Evolutionary conservation across 805 yeast species (phyloP).

Genomic region (Lachancea nothofagi): DNA sequence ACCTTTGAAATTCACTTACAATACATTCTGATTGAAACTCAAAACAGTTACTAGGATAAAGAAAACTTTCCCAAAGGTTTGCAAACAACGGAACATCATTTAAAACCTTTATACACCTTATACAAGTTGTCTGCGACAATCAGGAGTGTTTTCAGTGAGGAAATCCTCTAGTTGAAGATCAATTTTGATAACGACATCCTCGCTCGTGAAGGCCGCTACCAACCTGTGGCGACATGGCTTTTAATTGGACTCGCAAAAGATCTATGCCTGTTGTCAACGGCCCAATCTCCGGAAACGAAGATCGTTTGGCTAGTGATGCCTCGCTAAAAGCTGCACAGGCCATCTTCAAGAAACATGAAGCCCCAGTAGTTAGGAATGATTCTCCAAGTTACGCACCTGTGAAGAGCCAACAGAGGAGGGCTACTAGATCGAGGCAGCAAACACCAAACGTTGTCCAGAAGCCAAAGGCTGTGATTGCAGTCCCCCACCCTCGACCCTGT

Average conservation of each 20-base stretch:
- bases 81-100: too few relatives aligned
- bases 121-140: too few relatives aligned
- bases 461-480: neutral
- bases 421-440: too few relatives aligned
- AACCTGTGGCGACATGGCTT: conserved; percentile 5
- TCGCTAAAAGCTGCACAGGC: conserved; percentile 31
- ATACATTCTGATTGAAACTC: too few relatives aligned
- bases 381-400: neutral
- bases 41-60: too few relatives aligned
- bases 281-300: conserved; percentile 7
- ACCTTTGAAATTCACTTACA: too few relatives aligned
- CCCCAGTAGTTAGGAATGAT: neutral
- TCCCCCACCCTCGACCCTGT: neutral
- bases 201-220: neutral
- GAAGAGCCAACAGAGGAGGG: neutral
- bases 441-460: too few relatives aligned
- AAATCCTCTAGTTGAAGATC: too few relatives aligned
- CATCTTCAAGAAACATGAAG: conserved; percentile 24
- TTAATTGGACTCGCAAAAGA: conserved; percentile 5
- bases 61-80: too few relatives aligned
- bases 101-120: too few relatives aligned
- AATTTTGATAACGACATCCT: too few relatives aligned
- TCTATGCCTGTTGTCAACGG: conserved; percentile 1
- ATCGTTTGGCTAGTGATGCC: conserved; percentile 10
- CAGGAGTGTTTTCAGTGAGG: too few relatives aligned